Evolutionary conservation across 306 rosid species (phyloP), one percentile per base, ranked within the genome.

Genomic region (Purshia tridentata): DNA sequence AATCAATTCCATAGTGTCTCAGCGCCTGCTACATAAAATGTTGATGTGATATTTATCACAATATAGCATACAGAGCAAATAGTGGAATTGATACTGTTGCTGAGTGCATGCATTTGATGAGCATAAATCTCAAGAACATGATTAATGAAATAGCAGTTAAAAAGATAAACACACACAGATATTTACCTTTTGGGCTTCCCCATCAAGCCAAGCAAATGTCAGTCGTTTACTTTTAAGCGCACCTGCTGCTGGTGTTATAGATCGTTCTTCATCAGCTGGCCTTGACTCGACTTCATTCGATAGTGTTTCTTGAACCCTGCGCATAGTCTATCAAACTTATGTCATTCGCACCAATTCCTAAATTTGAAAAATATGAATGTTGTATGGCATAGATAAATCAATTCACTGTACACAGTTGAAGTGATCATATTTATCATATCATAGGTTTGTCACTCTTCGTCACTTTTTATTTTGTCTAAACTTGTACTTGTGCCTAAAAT

Each of bases 151-250:
- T 54, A 47, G 23, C 23, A 39, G 59, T 53, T 67, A 7, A 19
- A 47, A n/a, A 44, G 59, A 7, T 15, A 49, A 65, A 52, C 76
- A 19, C 10, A 53, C 56, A 69, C 49, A 79, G 61, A 59, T 15
- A 50, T 60, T 58, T 60, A 91, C 98, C 95, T 89, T 82, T 71
- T 94, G 97, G 57, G 82, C 88, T 85, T 89, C 96, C 71, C 98
- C 96, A 48, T 91, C 98, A 85, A 94, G 87, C 98, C 98, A 94
- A 77, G 92, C 76, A 83, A 94, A 88, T 71, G 98, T 86, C 83
- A 94, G 73, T 71, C 96, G 85, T 72, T 84, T 89, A 69, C 70
- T 76, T 69, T 77, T 80, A 62, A 85, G 70, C 5, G 92, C 96
- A 57, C 49, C 86, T 42, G 83, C 85, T 53, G 90, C 97, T 8